A percentile compares a stretch with the other conserved stretches of the same genome.
Conservation (phyloP, 1,284 basidiomycete genomes). For the Pseudozyma tsukubaensis region DNA sequence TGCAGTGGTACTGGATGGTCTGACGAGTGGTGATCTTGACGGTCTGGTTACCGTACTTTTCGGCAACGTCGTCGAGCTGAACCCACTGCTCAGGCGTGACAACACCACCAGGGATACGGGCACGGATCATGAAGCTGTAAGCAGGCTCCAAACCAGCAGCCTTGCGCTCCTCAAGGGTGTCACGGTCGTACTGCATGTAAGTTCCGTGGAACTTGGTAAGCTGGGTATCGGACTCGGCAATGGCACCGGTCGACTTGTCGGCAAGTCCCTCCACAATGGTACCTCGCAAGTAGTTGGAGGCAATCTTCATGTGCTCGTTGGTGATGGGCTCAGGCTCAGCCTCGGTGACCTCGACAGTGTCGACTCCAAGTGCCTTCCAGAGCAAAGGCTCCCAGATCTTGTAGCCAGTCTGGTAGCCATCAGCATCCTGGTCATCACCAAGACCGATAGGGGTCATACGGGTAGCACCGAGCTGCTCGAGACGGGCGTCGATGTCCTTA, state of each 20-base stretch:
- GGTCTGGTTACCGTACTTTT: slow-evolving; percentile 91
- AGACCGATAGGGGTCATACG: slow-evolving; percentile 74
- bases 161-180: slow-evolving; percentile 95
- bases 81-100: slow-evolving; percentile 93
- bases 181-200: slow-evolving; percentile 82
- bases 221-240: slow-evolving; percentile 89
- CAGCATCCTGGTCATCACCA: slow-evolving; percentile 97
- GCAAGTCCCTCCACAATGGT: slow-evolving; percentile 90
- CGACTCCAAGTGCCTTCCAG: slow-evolving; percentile 96
- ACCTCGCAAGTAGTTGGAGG: slow-evolving; percentile 91
- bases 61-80: slow-evolving; percentile 92
- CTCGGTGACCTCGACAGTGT: slow-evolving; percentile 87
- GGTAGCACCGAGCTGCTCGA: slow-evolving; percentile 62
- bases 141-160: slow-evolving; percentile 94
- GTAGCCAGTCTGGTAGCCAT: slow-evolving; percentile 96
- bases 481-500: slow-evolving; percentile 85
- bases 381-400: slow-evolving; percentile 90
- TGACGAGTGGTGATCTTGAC: slow-evolving; percentile 98
- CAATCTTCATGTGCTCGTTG: slow-evolving; percentile 99
- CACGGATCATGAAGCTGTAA: slow-evolving; percentile 98
- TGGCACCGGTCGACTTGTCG: slow-evolving; percentile 87
- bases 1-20: slow-evolving; percentile 99
- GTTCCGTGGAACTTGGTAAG: slow-evolving; percentile 97
- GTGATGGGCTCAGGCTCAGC: slow-evolving; percentile 96
- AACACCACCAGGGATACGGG: slow-evolving; percentile 94